Evolutionary conservation across 805 yeast genomes (phyloP), one percentile per base, ranked within the genome.

Genomic region (Pichia scutulata): DNA sequence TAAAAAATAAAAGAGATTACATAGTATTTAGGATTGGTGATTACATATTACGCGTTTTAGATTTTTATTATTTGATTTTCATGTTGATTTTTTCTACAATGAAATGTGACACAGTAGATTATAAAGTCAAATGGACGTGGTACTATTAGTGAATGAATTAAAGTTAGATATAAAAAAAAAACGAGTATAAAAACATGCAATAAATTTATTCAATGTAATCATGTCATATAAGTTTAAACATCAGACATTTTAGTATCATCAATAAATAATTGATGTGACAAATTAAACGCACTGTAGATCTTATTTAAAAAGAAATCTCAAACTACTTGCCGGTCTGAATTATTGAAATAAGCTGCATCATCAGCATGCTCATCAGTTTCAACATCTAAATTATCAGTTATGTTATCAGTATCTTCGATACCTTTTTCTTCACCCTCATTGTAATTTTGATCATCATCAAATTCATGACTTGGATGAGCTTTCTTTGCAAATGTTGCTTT

Each of bases 331-430:
- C 7, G 18, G 3, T 33, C 19, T 33, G 37, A 33, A 7, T 33
- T 28, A 25, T 43, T 23, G 36, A 33, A 30, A 23, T 21, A 44
- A 14, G 28, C 46, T 14, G 70, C 59, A 47, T 95, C 67, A 4
- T 80, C 85, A 7, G 76, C 63, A 58, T 81, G 86, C 0, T 93
- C 93, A 0, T 75, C 66, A 41, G 78, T 65, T 62, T 86, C 92
- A 28, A 82, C 62, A 0, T 70, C 75, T n/a, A 72, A 65, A 1
- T 82, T 74, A 13, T 83, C 72, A 0, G 68, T 59, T 4, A 81
- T 76, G 14, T 28, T 25, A 19, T 28, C 45, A 6, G 22, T 13
- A 24, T 37, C 13, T 14, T 28, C 33, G 3, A 28, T 3, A 13
- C n/a, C 33, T 13, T 13, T 28, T 28, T 28, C 33, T 13, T 45